Evolutionary conservation across 1,284 basidiomycete species (phyloP).

Genomic region (Peniophora sp.): DNA sequence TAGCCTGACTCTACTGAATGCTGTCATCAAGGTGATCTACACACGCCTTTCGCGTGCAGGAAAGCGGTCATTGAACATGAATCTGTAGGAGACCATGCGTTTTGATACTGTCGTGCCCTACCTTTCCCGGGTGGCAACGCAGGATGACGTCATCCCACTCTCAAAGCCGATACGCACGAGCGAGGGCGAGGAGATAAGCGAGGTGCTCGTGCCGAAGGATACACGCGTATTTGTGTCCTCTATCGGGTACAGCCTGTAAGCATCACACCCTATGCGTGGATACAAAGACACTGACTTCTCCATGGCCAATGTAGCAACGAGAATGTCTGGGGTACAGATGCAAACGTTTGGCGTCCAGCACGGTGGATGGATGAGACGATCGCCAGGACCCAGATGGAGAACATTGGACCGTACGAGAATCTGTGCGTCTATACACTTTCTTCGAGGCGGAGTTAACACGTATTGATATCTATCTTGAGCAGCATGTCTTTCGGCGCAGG

Average conservation of each 20-base stretch:
- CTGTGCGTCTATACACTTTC: conserved; percentile 14
- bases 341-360: background rate
- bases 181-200: conserved; percentile 2
- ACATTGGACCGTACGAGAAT: conserved; percentile 24
- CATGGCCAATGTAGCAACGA: background rate
- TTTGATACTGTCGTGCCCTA: conserved; percentile 20
- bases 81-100: conserved; percentile 21
- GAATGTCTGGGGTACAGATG: background rate
- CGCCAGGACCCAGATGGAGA: conserved; percentile 11
- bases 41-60: background rate
- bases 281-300: too few relatives aligned
- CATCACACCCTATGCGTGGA: background rate
- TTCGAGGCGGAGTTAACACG: background rate
- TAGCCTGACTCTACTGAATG: conserved; percentile 33
- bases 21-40: conserved; percentile 38
- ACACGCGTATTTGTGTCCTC: conserved; percentile 22
- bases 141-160: conserved; percentile 26
- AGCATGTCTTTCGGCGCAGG: conserved; percentile 43
- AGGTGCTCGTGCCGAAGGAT: conserved; percentile 26
- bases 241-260: too few relatives aligned
- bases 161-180: conserved; percentile 17
- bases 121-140: conserved; percentile 15
- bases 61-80: too few relatives aligned
- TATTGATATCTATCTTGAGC: background rate
- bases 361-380: background rate